phyloP scores from a whole-genome alignment of 225 moss, liverwort and hornwort genomes.

The Bryoerythrophyllum caledonicum region DNA sequence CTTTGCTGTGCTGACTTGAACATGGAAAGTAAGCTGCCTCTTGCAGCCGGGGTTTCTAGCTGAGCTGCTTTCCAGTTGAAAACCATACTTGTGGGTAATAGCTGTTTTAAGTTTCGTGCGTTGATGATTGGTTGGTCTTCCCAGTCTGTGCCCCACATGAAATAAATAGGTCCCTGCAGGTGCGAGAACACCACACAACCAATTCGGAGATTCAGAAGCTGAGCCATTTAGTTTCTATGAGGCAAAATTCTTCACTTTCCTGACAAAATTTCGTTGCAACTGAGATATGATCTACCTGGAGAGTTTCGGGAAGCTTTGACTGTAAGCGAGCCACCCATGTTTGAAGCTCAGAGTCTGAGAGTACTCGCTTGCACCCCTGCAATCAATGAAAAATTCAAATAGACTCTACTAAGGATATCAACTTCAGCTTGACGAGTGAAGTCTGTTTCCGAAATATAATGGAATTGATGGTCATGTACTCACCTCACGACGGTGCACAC shows the following conservation, averaged over 20 bases:
- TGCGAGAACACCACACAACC: neutral
- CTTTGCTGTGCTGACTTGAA: conserved; percentile 43
- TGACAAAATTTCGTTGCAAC: too few species aligned
- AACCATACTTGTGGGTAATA: conserved; percentile 45
- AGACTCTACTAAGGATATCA: neutral
- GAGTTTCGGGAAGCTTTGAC: conserved; percentile 43
- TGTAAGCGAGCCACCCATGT: conserved; percentile 69
- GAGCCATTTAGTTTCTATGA: neutral
- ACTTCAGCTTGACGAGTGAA: neutral
- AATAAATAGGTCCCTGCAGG: conserved; percentile 88
- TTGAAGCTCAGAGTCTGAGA: conserved; percentile 64
- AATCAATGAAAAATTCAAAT: neutral
- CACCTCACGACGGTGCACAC: conserved; percentile 88
- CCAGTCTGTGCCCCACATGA: conserved; percentile 96
- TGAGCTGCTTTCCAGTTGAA: conserved; percentile 73
- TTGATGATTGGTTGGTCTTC: conserved; percentile 84
- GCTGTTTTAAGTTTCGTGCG: conserved; percentile 53
- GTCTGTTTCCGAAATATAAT: neutral
- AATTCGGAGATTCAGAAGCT: neutral
- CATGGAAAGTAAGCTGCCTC: conserved; percentile 56
- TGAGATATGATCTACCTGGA: conserved; percentile 45
- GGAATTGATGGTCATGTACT: conserved; percentile 14
- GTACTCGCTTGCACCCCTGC: conserved; percentile 69
- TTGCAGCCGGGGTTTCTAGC: conserved; percentile 32
- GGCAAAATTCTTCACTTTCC: neutral